Percentiles rank a stretch among this genome's conserved stretches.
Evolutionary conservation across 1,284 basidiomycete species (phyloP).

Genomic region (Kwoniella shivajii): DNA sequence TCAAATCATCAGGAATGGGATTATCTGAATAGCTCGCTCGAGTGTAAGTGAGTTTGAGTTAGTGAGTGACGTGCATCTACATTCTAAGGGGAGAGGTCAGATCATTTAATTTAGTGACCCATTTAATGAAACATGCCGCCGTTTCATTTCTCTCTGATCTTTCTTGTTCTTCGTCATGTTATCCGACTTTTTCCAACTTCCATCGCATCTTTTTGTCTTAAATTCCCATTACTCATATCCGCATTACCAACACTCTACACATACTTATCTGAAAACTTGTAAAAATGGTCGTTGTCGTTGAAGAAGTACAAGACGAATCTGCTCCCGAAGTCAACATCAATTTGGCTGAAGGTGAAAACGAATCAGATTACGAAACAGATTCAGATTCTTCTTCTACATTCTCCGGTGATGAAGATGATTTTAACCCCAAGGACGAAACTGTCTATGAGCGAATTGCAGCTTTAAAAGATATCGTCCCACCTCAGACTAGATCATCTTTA

Average conservation of each 20-base stretch:
- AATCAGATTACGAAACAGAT: slow-evolving; percentile 49
- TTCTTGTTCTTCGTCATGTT: too few relatives aligned
- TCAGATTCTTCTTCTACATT: slow-evolving; percentile 30
- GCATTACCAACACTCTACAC: not conserved
- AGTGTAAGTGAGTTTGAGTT: too few relatives aligned
- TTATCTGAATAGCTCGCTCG: too few relatives aligned
- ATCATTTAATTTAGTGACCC: too few relatives aligned
- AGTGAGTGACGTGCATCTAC: too few relatives aligned
- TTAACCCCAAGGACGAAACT: slow-evolving; percentile 63
- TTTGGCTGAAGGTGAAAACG: slow-evolving; percentile 32
- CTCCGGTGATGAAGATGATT: slow-evolving; percentile 37
- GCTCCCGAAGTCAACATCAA: slow-evolving; percentile 27
- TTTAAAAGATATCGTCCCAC: slow-evolving; percentile 92
- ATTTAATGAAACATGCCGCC: too few relatives aligned
- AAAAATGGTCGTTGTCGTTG: slow-evolving; percentile 51
- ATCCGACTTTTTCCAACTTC: too few relatives aligned
- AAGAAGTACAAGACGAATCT: slow-evolving; percentile 49
- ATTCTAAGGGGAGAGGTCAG: too few relatives aligned
- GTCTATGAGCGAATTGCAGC: slow-evolving; percentile 84
- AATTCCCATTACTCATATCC: too few relatives aligned
- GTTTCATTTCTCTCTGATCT: too few relatives aligned
- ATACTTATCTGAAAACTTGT: not conserved
- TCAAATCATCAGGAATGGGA: too few relatives aligned
- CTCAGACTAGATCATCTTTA: slow-evolving; percentile 78
- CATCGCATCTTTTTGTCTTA: too few relatives aligned